A percentile compares a stretch with the other conserved stretches of the same genome.
phyloP scores from a whole-genome alignment of 345 rosid genomes.

The Excoecaria cochinchinensis region DNA sequence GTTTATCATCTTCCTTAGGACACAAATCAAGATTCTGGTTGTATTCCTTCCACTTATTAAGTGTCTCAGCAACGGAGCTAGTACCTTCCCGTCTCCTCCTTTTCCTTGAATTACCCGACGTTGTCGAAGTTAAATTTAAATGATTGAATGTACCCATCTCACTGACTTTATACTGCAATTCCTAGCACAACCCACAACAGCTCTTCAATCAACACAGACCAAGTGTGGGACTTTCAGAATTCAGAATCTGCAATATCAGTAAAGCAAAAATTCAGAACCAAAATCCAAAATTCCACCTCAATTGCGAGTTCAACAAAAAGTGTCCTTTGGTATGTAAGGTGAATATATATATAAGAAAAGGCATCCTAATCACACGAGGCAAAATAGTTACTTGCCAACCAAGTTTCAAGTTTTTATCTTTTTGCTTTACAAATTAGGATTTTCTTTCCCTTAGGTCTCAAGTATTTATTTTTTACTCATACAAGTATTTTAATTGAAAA shows the following conservation, averaged over 20 bases:
- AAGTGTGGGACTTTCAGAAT: neutral
- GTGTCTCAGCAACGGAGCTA: constrained; percentile 48
- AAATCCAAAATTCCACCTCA: neutral
- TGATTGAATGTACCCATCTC: constrained; percentile 31
- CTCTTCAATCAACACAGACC: neutral
- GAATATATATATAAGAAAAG: neutral
- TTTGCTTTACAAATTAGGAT: neutral
- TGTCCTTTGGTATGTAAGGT: neutral
- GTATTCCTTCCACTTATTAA: constrained; percentile 62
- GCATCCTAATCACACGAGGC: neutral
- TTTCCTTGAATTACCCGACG: constrained; percentile 41
- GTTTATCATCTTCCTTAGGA: constrained; percentile 17
- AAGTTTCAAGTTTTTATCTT: neutral
- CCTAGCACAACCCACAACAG: neutral
- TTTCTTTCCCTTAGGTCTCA: neutral
- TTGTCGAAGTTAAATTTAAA: constrained; percentile 20
- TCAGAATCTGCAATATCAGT: neutral
- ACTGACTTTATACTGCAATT: neutral
- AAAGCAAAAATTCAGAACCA: neutral
- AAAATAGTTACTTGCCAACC: neutral
- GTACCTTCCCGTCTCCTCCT: constrained; percentile 50
- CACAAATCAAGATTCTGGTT: constrained; percentile 37
- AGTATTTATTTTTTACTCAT: neutral
- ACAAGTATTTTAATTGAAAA: too few relatives aligned
- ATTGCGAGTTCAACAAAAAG: neutral